Evolutionary conservation across 164 flowering plant genomes (phyloP).

Genomic region (Dillenia suffruticosa): DNA sequence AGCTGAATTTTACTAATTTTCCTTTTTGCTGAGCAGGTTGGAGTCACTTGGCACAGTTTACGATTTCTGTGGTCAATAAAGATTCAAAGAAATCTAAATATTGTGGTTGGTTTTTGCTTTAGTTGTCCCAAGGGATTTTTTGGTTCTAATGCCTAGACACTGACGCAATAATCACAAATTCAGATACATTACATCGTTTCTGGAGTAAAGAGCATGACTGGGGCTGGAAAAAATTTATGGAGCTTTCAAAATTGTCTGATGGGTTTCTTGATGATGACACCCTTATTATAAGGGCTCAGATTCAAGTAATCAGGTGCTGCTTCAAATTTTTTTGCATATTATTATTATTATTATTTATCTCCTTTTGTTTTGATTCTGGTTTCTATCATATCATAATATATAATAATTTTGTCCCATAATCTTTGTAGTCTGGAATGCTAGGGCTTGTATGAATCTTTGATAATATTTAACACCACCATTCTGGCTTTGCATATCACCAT

Average conservation of each 20-base stretch:
- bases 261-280: slow-evolving; percentile 88
- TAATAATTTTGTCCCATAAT: too few relatives aligned
- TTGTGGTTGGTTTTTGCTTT: slow-evolving; percentile 57
- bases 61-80: slow-evolving; percentile 92
- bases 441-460: too few relatives aligned
- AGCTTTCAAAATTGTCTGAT: slow-evolving; percentile 79
- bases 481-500: too few relatives aligned
- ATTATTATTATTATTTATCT: too few relatives aligned
- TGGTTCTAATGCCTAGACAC: neutral
- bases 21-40: slow-evolving; percentile 48
- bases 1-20: neutral
- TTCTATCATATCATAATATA: too few relatives aligned
- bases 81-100: slow-evolving; percentile 95
- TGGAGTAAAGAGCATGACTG: slow-evolving; percentile 99
- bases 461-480: too few relatives aligned
- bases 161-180: slow-evolving; percentile 14
- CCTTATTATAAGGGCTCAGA: slow-evolving; percentile 91
- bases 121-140: neutral
- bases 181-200: slow-evolving; percentile 85
- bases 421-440: too few relatives aligned
- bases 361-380: too few relatives aligned
- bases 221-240: slow-evolving; percentile 99
- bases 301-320: slow-evolving; percentile 85
- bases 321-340: neutral
- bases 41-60: slow-evolving; percentile 98